Evolutionary conservation across 768 basidiomycete genomes (phyloP), one percentile per base, ranked within the genome.

Genomic region (Kwoniella pini): DNA sequence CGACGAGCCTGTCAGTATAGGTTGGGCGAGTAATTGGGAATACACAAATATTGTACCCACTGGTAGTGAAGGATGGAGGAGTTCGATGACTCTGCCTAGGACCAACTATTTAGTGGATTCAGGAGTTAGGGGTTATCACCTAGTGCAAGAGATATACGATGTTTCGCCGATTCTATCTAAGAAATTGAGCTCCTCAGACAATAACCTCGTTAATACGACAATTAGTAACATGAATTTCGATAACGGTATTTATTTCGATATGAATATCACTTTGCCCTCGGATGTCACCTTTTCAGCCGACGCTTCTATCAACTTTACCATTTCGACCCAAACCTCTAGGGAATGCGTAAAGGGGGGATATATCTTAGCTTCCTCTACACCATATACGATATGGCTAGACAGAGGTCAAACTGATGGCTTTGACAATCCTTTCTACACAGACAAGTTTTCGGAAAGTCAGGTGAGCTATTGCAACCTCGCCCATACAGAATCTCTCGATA

Each of bases 1-100:
- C 21, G 30, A 50, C n/a, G 54, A 65, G 6, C 51, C 60, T 17
- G 60, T 73, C 12, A 61, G 54, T 11, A 68, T 73, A 17, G 69
- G 48, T 15, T 73, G 71, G 71, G 71, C 71, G 19, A 65, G 60
- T 33, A 73, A 73, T 54, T 70, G 69, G 69, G 61, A 68, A 50
- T 73, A 73, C 55, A 65, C 68, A 26, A 62, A 70, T 38, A 30
- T 33, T 3, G 65, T 73, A 2, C 71, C 71, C 4, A 73, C 71
- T 13, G 68, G 43, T 9, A 44, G 27, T 4, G 71, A 73, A 44
- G 69, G 69, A 5, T 73, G 71, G 71, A 42, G 71, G 19, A 60
- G 55, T n/a, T 54, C 57, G 11, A 73, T 73, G 71, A 61, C 64
- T 39, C n/a, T 68, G 4, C 68, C 71, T 1, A 62, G 68, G 50